These are phyloP conservation scores for Dothistroma pini DNA, from an alignment of 2,329 filamentous ascomycete genomes.

Conservation along the genomic window DNA sequence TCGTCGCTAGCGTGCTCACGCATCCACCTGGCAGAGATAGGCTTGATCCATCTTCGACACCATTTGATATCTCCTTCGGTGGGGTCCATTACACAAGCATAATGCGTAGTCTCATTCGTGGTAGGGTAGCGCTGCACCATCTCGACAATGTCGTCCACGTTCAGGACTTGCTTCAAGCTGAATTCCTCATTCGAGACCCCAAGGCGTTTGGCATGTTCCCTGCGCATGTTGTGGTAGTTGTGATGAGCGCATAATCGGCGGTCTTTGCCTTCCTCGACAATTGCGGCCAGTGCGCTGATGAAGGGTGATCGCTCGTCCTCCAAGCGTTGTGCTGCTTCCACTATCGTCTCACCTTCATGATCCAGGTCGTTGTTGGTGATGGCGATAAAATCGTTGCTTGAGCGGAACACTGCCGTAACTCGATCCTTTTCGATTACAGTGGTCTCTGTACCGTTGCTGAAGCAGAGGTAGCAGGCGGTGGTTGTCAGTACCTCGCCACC, in stretches of 20 bases:
- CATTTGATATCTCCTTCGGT: conserved; percentile 18
- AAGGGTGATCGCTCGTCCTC: conserved; percentile 7
- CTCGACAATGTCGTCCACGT: conserved; percentile 38
- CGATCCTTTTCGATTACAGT: conserved; percentile 57
- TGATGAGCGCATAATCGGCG: conserved; percentile 32
- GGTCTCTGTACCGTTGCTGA: conserved; percentile 49
- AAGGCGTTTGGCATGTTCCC: conserved; percentile 5
- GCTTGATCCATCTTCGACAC: conserved; percentile 23
- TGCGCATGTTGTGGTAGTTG: conserved; percentile 29
- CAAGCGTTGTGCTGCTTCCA: conserved; percentile 11
- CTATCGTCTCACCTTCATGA: conserved; percentile 19
- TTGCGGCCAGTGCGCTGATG: conserved; percentile 22
- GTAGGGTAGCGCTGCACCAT: conserved; percentile 54
- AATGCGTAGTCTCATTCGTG: conserved; percentile 57
- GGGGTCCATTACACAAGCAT: conserved; percentile 56
- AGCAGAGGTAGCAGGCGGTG: conserved; percentile 56
- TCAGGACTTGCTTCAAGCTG: conserved; percentile 31
- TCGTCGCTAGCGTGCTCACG: conserved; percentile 14
- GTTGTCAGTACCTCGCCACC: conserved; percentile 36
- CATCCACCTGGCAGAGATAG: conserved; percentile 21
- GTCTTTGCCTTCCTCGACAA: conserved; percentile 36
- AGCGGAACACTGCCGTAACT: conserved; percentile 42
- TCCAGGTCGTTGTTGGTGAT: conserved; percentile 55
- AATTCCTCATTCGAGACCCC: background rate
- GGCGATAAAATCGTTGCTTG: conserved; percentile 50